A percentile compares a stretch with the other conserved stretches of the same genome.
phyloP scores from a whole-genome alignment of 2,329 filamentous ascomycete genomes.

The Neoascochyta sp. region DNA sequence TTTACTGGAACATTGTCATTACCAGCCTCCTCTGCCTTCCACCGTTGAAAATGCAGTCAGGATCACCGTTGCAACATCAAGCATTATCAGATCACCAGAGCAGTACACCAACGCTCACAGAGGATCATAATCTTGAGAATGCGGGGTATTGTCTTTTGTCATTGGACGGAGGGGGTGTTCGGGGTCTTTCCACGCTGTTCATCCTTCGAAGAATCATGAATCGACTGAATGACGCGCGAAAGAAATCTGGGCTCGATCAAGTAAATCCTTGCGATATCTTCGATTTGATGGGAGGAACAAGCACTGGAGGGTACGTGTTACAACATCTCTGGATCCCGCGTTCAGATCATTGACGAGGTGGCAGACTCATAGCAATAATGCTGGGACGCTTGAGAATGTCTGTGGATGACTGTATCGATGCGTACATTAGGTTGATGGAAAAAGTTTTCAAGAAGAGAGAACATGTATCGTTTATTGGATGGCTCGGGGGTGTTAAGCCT shows the following conservation, averaged over 20 bases:
- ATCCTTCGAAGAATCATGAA: slow-evolving; percentile 22
- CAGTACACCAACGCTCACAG: too few relatives aligned
- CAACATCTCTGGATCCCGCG: slow-evolving; percentile 1
- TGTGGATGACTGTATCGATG: slow-evolving; percentile 15
- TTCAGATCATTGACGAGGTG: not conserved
- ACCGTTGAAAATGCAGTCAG: too few relatives aligned
- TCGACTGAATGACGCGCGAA: slow-evolving; percentile 9
- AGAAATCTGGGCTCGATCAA: slow-evolving; percentile 6
- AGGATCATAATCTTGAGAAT: slow-evolving; percentile 8
- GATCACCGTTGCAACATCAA: too few relatives aligned
- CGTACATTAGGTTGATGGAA: slow-evolving; percentile 13
- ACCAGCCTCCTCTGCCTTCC: too few relatives aligned
- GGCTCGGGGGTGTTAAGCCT: slow-evolving; percentile 6
- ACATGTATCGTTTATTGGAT: too few relatives aligned
- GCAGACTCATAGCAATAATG: slow-evolving; percentile 22
- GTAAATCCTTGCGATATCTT: slow-evolving; percentile 18
- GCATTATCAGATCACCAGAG: too few relatives aligned
- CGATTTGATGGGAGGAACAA: slow-evolving; percentile 25
- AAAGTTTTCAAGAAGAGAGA: slow-evolving; percentile 12
- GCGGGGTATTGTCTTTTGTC: slow-evolving; percentile 18
- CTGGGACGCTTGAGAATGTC: slow-evolving; percentile 16
- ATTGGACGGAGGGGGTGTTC: slow-evolving; percentile 24
- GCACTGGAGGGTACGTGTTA: slow-evolving; percentile 20
- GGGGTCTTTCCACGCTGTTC: slow-evolving; percentile 20
- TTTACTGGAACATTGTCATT: too few relatives aligned